Conservation (phyloP, 352 stramenopile species). For the Pythium aphanidermatum region DNA sequence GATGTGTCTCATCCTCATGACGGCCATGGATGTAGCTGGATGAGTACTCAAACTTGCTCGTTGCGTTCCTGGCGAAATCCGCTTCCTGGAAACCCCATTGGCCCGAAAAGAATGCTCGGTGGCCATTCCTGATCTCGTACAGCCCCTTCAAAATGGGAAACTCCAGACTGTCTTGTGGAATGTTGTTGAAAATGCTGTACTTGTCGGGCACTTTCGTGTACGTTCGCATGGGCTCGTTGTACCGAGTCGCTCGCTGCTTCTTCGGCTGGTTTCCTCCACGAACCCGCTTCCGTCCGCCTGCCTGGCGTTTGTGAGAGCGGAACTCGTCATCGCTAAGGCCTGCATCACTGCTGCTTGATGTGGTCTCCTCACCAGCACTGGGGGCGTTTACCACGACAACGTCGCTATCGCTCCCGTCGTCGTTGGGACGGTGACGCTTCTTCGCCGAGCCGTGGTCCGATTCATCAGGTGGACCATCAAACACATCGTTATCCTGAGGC, state of each 20-base stretch:
- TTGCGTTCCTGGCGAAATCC: constrained; percentile 24
- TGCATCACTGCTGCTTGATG: constrained; percentile 11
- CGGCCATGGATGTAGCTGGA: constrained; percentile 25
- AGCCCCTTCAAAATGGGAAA: constrained; percentile 50
- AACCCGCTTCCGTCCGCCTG: background rate
- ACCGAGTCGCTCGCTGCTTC: constrained; percentile 12
- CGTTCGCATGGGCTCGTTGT: constrained; percentile 2
- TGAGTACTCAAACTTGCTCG: constrained; percentile 70
- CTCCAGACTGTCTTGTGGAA: constrained; percentile 30
- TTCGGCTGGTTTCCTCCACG: background rate
- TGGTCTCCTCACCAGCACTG: constrained; percentile 9
- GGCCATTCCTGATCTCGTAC: constrained; percentile 36
- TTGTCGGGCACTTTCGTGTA: constrained; percentile 24
- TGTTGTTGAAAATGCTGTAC: constrained; percentile 41
- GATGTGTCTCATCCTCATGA: constrained; percentile 31
- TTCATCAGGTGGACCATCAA: constrained; percentile 13
- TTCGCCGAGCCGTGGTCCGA: constrained; percentile 19
- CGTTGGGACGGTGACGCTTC: constrained; percentile 11
- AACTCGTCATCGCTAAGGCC: constrained; percentile 10
- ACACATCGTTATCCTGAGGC: constrained; percentile 8
- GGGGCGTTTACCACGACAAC: background rate
- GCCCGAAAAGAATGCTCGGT: constrained; percentile 43
- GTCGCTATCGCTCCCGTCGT: background rate
- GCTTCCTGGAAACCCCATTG: constrained; percentile 62
- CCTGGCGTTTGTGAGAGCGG: background rate